These are phyloP conservation scores for Arctium lappa DNA, from an alignment of 129 eudicot species.

Conservation along the genomic window DNA sequence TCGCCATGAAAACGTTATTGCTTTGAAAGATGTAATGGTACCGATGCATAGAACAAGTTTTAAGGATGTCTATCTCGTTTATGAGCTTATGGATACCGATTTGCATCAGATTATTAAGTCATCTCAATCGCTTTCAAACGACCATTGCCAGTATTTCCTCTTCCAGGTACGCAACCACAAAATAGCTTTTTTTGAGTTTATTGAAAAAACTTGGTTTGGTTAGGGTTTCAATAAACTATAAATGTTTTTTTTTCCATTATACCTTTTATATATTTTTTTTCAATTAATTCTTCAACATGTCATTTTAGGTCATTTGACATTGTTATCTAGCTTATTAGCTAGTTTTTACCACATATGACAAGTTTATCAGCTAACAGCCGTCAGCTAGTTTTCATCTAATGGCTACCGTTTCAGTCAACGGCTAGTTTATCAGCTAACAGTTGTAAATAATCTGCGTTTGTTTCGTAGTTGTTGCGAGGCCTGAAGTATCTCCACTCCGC, in stretches of 20 bases:
- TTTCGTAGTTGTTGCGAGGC: slow-evolving; percentile 59
- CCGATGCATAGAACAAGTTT: slow-evolving; percentile 49
- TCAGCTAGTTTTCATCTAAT: too few relatives aligned
- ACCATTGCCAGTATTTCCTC: slow-evolving; percentile 65
- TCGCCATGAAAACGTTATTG: slow-evolving; percentile 61
- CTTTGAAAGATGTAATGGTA: slow-evolving; percentile 62
- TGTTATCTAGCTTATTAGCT: not conserved
- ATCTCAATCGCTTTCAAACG: slow-evolving; percentile 56
- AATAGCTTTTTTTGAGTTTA: too few relatives aligned
- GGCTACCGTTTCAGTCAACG: too few relatives aligned
- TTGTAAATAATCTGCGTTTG: not conserved
- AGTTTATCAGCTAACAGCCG: too few relatives aligned
- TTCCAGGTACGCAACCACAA: slow-evolving; percentile 39
- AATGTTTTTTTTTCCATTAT: not conserved
- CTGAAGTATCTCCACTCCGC: slow-evolving; percentile 61
- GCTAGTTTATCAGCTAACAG: not conserved
- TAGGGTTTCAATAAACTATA: not conserved
- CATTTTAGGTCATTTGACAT: not conserved
- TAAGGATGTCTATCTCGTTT: slow-evolving; percentile 70
- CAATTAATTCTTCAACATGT: not conserved
- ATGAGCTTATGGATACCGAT: slow-evolving; percentile 71
- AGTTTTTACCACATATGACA: not conserved
- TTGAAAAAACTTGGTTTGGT: not conserved
- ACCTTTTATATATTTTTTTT: too few relatives aligned
- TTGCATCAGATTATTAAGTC: slow-evolving; percentile 69